Percentiles rank a stretch among this genome's conserved stretches.
phyloP scores from a whole-genome alignment of 768 basidiomycete genomes.

The Cystobasidium tubakii region DNA sequence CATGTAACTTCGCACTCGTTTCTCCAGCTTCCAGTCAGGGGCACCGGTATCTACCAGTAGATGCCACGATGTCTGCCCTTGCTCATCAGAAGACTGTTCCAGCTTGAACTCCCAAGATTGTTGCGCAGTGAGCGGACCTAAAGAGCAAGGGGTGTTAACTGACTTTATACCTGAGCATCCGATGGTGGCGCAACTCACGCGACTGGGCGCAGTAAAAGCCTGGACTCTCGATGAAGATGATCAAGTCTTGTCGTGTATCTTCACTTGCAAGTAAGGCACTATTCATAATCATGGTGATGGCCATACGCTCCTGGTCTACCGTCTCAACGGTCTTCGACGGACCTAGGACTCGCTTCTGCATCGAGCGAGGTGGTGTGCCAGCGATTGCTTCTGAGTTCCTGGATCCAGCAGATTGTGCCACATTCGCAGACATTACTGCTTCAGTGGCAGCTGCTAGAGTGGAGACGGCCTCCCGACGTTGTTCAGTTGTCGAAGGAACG shows the following conservation, averaged over 20 bases:
- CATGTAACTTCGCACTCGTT: background rate
- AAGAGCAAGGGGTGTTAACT: background rate
- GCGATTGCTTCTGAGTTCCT: background rate
- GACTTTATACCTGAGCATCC: background rate
- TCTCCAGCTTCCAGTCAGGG: constrained; percentile 26
- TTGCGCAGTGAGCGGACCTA: background rate
- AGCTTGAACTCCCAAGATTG: constrained; percentile 16
- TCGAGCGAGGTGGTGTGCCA: background rate
- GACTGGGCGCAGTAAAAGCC: background rate
- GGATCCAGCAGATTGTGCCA: background rate
- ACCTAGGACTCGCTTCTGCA: background rate
- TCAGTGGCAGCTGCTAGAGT: too few relatives aligned
- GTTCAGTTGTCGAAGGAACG: too few relatives aligned
- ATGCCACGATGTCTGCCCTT: constrained; percentile 1
- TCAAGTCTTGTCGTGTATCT: background rate
- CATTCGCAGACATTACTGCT: background rate
- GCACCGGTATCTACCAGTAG: background rate
- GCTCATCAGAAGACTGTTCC: background rate
- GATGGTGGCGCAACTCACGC: background rate
- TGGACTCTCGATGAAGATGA: background rate
- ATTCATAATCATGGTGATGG: background rate
- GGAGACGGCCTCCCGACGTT: too few relatives aligned
- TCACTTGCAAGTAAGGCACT: background rate
- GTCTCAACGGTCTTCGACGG: background rate
- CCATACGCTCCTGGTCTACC: background rate